Evolutionary conservation across 2,329 filamentous ascomycete genomes (phyloP).

Genomic region (Botrytis fabae): DNA sequence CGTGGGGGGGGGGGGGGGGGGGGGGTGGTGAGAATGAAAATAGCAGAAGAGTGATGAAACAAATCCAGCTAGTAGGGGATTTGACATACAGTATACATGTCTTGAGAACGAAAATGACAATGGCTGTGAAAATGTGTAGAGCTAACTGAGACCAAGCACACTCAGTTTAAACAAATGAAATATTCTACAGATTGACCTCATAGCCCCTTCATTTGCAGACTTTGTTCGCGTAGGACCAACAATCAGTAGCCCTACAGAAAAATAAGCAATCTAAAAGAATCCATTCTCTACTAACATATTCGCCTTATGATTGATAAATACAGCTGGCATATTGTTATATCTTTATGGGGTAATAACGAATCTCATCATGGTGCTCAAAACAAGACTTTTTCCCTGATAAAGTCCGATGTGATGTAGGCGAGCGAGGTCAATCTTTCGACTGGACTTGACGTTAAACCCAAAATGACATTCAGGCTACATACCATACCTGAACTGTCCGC

Average conservation of each 20-base stretch:
- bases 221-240: neutral
- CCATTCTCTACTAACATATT: too few species aligned
- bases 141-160: neutral
- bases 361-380: neutral
- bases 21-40: neutral
- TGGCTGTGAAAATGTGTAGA: neutral
- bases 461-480: neutral
- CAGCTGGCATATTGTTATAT: neutral
- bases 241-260: neutral
- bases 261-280: neutral
- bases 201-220: slow-evolving; percentile 4
- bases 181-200: neutral
- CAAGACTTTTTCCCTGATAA: neutral
- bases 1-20: neutral
- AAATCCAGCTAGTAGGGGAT: neutral
- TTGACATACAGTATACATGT: neutral
- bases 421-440: neutral
- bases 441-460: neutral
- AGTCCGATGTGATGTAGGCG: neutral
- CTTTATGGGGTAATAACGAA: neutral
- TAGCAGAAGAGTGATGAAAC: neutral
- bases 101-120: neutral
- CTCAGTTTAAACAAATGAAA: neutral
- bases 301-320: neutral
- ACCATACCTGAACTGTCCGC: neutral